phyloP scores from a whole-genome alignment of 163 green algal genomes.

The Scenedesmus sp. region DNA sequence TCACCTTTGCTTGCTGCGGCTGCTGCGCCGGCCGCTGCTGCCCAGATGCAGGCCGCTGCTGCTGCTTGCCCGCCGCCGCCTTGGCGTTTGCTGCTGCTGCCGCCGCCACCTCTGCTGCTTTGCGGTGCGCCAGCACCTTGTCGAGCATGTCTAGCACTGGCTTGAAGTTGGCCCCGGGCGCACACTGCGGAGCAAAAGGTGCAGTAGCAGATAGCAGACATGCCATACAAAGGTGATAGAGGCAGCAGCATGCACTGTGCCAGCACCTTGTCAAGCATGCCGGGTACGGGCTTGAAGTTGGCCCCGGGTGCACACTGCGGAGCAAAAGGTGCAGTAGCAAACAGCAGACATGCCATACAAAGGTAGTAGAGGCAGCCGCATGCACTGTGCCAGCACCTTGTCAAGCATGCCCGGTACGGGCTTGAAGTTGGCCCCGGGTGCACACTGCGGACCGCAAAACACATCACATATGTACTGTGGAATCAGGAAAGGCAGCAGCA shows the following conservation, averaged over 20 bases:
- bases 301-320: conserved; percentile 63
- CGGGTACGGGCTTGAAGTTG: conserved; percentile 69
- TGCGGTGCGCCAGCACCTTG: conserved; percentile 32
- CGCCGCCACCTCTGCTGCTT: conserved; percentile 41
- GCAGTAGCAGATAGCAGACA: not conserved
- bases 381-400: conserved; percentile 18
- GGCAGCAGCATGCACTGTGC: conserved; percentile 6
- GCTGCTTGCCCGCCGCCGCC: conserved; percentile 23
- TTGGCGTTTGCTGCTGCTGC: conserved; percentile 35
- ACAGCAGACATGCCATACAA: not conserved
- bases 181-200: conserved; percentile 44
- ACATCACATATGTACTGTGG: no score
- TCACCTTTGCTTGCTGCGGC: not conserved
- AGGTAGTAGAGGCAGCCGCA: no score
- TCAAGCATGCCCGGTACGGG: conserved; percentile 61
- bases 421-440: conserved; percentile 72
- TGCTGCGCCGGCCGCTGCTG: not conserved
- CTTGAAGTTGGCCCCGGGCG: conserved; percentile 75
- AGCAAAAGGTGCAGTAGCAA: not conserved
- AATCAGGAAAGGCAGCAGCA: not conserved
- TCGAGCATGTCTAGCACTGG: conserved; percentile 64
- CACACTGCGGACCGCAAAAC: conserved; percentile 18
- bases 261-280: conserved; percentile 42
- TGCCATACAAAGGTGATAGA: no score
- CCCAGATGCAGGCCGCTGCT: not conserved